Evolutionary conservation across 352 stramenopile species (phyloP).

Genomic region (Globisporangium alternatum): DNA sequence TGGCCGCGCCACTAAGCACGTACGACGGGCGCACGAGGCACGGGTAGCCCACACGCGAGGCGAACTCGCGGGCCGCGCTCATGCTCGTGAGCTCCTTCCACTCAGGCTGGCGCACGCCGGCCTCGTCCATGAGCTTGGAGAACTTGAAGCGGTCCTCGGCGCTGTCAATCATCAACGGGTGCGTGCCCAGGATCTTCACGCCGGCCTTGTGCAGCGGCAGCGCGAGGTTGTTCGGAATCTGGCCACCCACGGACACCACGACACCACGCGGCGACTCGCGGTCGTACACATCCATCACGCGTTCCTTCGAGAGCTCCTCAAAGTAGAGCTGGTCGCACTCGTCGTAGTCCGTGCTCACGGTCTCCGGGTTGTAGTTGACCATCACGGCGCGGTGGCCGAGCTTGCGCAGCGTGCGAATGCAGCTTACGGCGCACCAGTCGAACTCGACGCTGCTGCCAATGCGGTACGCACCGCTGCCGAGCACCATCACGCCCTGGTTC

Average conservation of each 20-base stretch:
- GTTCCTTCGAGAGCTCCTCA: constrained; percentile 93
- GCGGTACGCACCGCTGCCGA: constrained; percentile 94
- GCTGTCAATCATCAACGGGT: constrained; percentile 93
- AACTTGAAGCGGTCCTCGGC: constrained; percentile 95
- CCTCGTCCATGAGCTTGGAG: constrained; percentile 94
- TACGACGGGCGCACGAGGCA: constrained; percentile 97
- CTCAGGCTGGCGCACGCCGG: constrained; percentile 81
- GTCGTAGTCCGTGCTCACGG: constrained; percentile 97
- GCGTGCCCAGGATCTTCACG: constrained; percentile 82
- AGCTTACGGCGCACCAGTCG: constrained; percentile 95
- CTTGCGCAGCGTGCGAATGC: constrained; percentile 90
- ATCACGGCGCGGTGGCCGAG: constrained; percentile 81
- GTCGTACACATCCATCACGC: constrained; percentile 95
- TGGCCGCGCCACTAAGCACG: constrained; percentile 96
- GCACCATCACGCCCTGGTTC: constrained; percentile 92
- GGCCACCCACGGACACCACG: constrained; percentile 93
- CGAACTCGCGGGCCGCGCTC: constrained; percentile 91
- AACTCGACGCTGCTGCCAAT: constrained; percentile 98
- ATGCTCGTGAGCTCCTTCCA: constrained; percentile 90
- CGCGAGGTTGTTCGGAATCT: constrained; percentile 97
- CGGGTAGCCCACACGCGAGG: constrained; percentile 91
- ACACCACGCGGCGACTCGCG: constrained; percentile 84
- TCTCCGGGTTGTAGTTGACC: constrained; percentile 98
- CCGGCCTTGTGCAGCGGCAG: constrained; percentile 88
- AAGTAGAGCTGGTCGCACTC: constrained; percentile 98